These are phyloP conservation scores for Rhodotorula sp. DNA, from an alignment of 1,284 basidiomycete species.

Conservation along the genomic window DNA sequence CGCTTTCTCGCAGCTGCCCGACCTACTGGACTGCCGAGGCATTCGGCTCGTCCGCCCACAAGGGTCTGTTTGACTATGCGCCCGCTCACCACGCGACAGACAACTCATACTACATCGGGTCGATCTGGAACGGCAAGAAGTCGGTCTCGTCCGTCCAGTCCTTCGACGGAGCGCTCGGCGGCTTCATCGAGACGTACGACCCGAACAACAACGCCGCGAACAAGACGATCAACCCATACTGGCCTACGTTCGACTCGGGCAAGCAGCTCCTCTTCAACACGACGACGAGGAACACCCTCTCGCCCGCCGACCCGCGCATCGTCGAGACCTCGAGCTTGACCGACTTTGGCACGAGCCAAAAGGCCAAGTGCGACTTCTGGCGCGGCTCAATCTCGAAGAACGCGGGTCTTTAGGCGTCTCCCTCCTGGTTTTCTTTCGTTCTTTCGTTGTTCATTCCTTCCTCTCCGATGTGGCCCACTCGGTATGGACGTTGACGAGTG, in stretches of 20 bases:
- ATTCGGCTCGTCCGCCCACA: not conserved
- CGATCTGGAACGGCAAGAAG: not conserved
- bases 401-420: not conserved
- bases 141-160: not conserved
- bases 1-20: not conserved
- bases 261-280: slow-evolving; percentile 1
- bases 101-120: not conserved
- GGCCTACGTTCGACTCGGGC: slow-evolving; percentile 2
- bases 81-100: not conserved
- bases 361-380: slow-evolving; percentile 1
- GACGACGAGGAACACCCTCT: not conserved
- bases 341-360: not conserved
- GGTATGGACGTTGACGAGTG: too few relatives aligned
- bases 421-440: not conserved
- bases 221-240: slow-evolving; percentile 3
- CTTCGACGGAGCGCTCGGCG: slow-evolving; percentile 2
- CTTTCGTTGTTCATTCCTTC: too few relatives aligned
- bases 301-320: not conserved
- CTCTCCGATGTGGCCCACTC: too few relatives aligned
- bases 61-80: slow-evolving; percentile 1
- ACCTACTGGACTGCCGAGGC: slow-evolving; percentile 3
- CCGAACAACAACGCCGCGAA: slow-evolving; percentile 6
- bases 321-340: not conserved
- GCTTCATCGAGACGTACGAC: not conserved
- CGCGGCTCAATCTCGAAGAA: slow-evolving; percentile 1